Conservation (phyloP, 805 yeast species). For the Kodamaea neixiangensis region DNA sequence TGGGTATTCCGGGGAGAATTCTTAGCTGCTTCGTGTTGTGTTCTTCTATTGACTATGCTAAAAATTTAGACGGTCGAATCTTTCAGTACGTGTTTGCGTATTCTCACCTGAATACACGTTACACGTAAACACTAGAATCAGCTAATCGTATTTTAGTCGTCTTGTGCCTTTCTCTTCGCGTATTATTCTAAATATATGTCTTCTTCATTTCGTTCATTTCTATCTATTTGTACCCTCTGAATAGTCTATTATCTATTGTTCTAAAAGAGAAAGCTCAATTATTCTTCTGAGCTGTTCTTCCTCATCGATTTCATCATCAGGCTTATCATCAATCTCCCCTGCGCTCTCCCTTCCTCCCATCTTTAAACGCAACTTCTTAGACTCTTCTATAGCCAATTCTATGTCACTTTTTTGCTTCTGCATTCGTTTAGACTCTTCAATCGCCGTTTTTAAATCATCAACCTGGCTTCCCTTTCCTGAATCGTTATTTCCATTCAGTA, state of each 20-base stretch:
- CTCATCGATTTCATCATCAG: conserved; percentile 11
- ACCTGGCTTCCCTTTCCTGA: neutral
- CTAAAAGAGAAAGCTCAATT: conserved; percentile 23
- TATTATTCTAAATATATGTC: no score
- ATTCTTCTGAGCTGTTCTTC: conserved; percentile 21
- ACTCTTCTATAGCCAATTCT: conserved; percentile 18
- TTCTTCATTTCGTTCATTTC: no score
- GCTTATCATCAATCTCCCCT: neutral
- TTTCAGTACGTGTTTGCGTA: no score
- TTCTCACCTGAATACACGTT: no score
- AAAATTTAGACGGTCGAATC: no score
- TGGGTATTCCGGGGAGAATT: no score
- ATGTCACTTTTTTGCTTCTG: conserved; percentile 7
- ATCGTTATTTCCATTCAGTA: neutral
- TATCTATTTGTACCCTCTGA: no score
- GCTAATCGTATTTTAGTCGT: no score
- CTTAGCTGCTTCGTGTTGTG: no score
- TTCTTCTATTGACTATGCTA: no score
- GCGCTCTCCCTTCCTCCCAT: neutral
- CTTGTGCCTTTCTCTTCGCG: no score
- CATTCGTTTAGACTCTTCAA: conserved; percentile 21
- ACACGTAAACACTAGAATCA: no score
- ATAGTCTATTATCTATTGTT: conserved; percentile 15
- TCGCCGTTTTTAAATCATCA: conserved; percentile 27
- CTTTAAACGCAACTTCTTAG: conserved; percentile 10